These are phyloP conservation scores for Trichoderma asperelloides DNA, from an alignment of 495 filamentous ascomycete genomes.

Conservation along the genomic window DNA sequence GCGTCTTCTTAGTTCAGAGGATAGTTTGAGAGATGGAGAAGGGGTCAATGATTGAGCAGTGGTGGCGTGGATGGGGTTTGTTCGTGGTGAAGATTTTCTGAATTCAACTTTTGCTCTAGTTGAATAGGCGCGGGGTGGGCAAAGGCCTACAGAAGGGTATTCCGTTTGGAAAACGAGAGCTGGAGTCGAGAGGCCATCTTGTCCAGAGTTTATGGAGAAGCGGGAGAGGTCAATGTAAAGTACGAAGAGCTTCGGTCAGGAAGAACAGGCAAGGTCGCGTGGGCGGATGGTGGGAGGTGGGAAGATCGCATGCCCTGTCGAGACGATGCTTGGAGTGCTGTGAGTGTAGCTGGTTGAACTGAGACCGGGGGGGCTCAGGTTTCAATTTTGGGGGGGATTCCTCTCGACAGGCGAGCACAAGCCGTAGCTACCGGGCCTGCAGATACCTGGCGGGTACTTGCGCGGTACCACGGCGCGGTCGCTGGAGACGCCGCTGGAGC, in stretches of 20 bases:
- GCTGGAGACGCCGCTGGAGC: no score
- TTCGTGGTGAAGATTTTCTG: not conserved
- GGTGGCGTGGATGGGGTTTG: not conserved
- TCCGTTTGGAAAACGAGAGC: not conserved
- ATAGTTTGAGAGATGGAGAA: no score
- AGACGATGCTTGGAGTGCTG: not conserved
- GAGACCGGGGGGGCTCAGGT: not conserved
- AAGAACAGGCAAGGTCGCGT: constrained; percentile 8
- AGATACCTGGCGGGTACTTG: not conserved
- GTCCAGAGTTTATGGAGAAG: not conserved
- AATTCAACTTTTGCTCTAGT: not conserved
- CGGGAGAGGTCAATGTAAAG: not conserved
- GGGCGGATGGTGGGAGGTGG: not conserved
- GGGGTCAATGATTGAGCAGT: no score
- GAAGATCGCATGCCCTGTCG: not conserved
- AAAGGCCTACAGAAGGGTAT: not conserved
- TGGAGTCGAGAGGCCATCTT: constrained; percentile 1
- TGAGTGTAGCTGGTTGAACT: not conserved
- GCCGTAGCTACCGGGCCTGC: not conserved
- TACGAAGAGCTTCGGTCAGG: constrained; percentile 4
- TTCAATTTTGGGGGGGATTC: not conserved
- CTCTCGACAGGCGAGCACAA: not conserved
- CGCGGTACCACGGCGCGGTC: no score
- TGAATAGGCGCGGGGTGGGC: not conserved
- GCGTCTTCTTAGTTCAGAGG: no score